Percentiles rank a stretch among this genome's conserved stretches.
These are phyloP conservation scores for Talaromyces sp. DNA, from an alignment of 2,329 filamentous ascomycete species.

Conservation along the genomic window DNA sequence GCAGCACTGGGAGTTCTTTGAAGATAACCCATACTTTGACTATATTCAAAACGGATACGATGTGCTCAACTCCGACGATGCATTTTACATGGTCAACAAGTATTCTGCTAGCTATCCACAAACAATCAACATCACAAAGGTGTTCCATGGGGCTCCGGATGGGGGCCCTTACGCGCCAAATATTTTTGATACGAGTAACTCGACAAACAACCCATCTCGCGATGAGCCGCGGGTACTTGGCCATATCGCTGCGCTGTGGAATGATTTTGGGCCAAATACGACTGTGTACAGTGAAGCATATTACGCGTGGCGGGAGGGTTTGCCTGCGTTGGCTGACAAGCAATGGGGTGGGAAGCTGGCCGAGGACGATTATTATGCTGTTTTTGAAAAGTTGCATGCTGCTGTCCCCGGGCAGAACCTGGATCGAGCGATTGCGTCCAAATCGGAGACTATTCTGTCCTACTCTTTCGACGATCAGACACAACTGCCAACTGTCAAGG, in stretches of 20 bases:
- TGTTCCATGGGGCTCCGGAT: constrained; percentile 42
- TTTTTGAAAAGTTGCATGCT: constrained; percentile 37
- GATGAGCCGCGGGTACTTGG: constrained; percentile 39
- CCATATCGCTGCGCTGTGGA: constrained; percentile 45
- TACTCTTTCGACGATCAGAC: constrained; percentile 32
- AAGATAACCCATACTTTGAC: constrained; percentile 44
- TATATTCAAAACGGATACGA: constrained; percentile 45
- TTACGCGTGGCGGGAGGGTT: constrained; percentile 40
- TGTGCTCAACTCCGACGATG: constrained; percentile 49
- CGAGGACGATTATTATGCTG: constrained; percentile 32
- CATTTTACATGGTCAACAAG: constrained; percentile 46
- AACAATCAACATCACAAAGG: constrained; percentile 38
- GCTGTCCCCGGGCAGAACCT: constrained; percentile 44
- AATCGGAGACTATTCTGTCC: constrained; percentile 34
- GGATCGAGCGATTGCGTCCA: constrained; percentile 38
- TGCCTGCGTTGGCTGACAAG: constrained; percentile 48
- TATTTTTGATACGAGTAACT: constrained; percentile 44
- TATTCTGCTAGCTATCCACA: constrained; percentile 41
- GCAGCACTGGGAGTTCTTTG: constrained; percentile 50
- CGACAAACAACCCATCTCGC: constrained; percentile 41
- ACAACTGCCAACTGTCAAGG: constrained; percentile 24
- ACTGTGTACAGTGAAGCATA: constrained; percentile 45
- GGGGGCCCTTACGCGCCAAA: constrained; percentile 40
- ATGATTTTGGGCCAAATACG: constrained; percentile 47
- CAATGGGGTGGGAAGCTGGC: constrained; percentile 49